Evolutionary conservation across 495 filamentous ascomycete species (phyloP), one percentile per base, ranked within the genome.

Genomic region (Aspergillus sparsus): DNA sequence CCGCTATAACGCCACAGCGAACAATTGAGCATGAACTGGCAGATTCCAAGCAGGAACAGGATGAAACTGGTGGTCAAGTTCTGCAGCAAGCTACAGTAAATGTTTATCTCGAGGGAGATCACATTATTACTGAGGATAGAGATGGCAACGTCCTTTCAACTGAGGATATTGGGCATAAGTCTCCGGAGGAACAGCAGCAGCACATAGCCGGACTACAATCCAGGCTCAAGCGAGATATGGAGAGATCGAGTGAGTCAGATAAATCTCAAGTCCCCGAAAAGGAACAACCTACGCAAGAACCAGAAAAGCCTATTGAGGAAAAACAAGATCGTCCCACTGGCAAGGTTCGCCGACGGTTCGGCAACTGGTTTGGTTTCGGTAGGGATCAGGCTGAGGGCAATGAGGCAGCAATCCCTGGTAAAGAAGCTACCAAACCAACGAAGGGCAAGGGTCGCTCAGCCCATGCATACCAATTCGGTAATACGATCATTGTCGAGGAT

Each of bases 401-500:
- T 21, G 63, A 64, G 60, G 53, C 57, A n/a, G 61, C 52, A 42
- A 33, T 53, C 27, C 34, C 70, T 6, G 67, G 67, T 11, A 60
- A 70, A 34, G 55, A 58, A 52, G 67, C 51, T 46, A 7, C 60
- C 6, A 65, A 64, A 50, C 59, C 65, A 31, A 13, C 53, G 15
- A 69, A 71, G 54, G 57, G 63, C 32, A 73, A 73, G 13, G 71
- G 71, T 47, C 77, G 82, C 21, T 87, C 94, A 6, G 95, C 95
- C 10, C 83, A 90, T 66, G 95, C 95, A 4, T 99, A 96, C 66
- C 92, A 96, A 64, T 97, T 93, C 65, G 95, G 93, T 46, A 94
- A 91, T 64, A 96, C 92, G 71, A 93, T 99, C 64, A 97, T 99
- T 67, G 92, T 99, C 13, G 95, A 99, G 73, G 93, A 99, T 65